Conservation (phyloP, 495 filamentous ascomycete species). For the Penicillium waksmanii region DNA sequence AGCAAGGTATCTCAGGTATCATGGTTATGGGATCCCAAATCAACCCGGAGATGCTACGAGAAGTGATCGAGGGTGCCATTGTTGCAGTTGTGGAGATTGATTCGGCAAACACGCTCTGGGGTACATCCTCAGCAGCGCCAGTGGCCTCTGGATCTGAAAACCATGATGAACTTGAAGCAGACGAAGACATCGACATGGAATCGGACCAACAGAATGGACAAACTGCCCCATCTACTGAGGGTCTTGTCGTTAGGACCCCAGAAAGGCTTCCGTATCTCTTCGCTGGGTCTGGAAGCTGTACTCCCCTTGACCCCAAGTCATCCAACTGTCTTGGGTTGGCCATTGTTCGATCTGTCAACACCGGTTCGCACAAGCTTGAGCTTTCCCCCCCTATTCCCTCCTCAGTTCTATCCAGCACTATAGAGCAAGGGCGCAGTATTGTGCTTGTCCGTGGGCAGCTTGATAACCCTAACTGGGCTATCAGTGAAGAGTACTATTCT, state of each 20-base stretch:
- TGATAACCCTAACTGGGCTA: conserved; percentile 56
- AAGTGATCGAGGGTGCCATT: conserved; percentile 59
- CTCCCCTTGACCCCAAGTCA: conserved; percentile 45
- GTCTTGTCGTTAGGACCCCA: conserved; percentile 36
- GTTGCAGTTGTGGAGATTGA: conserved; percentile 61
- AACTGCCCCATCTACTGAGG: conserved; percentile 15
- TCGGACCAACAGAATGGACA: conserved; percentile 10
- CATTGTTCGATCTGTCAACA: conserved; percentile 54
- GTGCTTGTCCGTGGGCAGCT: conserved; percentile 57
- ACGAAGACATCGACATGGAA: conserved; percentile 34
- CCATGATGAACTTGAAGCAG: conserved; percentile 17
- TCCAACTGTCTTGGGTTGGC: conserved; percentile 55
- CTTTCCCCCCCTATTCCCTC: conserved; percentile 52
- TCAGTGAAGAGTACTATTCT: conserved; percentile 49
- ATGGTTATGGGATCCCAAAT: conserved; percentile 56
- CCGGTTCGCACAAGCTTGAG: conserved; percentile 40
- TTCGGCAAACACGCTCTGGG: conserved; percentile 39
- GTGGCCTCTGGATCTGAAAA: not conserved
- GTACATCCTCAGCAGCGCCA: conserved; percentile 9
- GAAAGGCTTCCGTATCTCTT: conserved; percentile 50
- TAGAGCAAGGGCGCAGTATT: conserved; percentile 43
- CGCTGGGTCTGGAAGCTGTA: conserved; percentile 40
- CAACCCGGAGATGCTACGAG: conserved; percentile 48
- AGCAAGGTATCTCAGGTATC: conserved; percentile 55
- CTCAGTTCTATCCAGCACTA: conserved; percentile 31